A percentile compares a stretch with the other conserved stretches of the same genome.
Conservation (phyloP, 2,329 filamentous ascomycete genomes). For the Aspergillus cejpii region DNA sequence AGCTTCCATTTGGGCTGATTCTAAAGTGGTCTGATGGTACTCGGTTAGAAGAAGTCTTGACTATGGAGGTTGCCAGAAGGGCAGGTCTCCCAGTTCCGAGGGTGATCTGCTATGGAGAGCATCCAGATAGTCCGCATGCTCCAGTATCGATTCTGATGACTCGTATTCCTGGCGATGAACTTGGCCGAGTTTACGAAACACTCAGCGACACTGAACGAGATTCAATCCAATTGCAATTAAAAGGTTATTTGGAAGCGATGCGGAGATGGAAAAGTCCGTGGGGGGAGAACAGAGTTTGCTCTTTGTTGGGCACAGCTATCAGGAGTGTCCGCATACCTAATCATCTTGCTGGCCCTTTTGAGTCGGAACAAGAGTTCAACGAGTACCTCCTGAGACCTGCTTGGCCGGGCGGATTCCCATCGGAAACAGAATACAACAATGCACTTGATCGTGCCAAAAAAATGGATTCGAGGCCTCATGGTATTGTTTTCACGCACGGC, state of each 20-base stretch:
- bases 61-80: slow-evolving; percentile 27
- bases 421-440: slow-evolving; percentile 19
- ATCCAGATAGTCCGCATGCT: slow-evolving; percentile 26
- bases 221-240: slow-evolving; percentile 26
- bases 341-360: slow-evolving; percentile 23
- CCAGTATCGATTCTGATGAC: slow-evolving; percentile 38
- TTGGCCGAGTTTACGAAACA: slow-evolving; percentile 26
- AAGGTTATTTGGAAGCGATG: slow-evolving; percentile 28
- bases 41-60: slow-evolving; percentile 29
- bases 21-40: slow-evolving; percentile 37
- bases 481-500: slow-evolving; percentile 21
- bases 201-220: slow-evolving; percentile 25
- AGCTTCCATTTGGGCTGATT: slow-evolving; percentile 35
- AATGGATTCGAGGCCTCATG: slow-evolving; percentile 17
- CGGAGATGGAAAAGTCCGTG: slow-evolving; percentile 26
- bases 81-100: slow-evolving; percentile 29
- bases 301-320: slow-evolving; percentile 23
- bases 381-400: slow-evolving; percentile 22
- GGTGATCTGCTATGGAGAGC: slow-evolving; percentile 32
- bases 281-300: slow-evolving; percentile 25
- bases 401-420: slow-evolving; percentile 20
- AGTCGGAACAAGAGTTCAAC: slow-evolving; percentile 26
- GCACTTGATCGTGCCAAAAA: slow-evolving; percentile 14
- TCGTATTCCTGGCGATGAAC: slow-evolving; percentile 30
- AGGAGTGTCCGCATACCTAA: slow-evolving; percentile 25